These are phyloP conservation scores for Metroxylon sagu DNA, from an alignment of 176 grass and related monocot genomes.

Conservation along the genomic window DNA sequence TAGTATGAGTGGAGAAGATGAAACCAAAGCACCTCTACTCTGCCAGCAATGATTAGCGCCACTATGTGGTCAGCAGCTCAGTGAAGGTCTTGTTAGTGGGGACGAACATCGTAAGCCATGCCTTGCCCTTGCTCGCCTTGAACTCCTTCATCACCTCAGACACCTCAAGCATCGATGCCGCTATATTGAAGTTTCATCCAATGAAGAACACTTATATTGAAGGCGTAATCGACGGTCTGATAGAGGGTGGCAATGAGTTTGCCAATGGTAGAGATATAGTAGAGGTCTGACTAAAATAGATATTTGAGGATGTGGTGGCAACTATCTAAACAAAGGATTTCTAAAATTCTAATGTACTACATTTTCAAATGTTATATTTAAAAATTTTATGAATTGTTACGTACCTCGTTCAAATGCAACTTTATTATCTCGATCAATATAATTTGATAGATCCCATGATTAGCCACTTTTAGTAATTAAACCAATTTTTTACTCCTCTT, in stretches of 20 bases:
- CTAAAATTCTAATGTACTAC: too few species aligned
- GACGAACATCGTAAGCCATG: slow-evolving; percentile 82
- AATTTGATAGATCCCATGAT: too few species aligned
- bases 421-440: too few species aligned
- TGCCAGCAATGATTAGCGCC: slow-evolving; percentile 74
- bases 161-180: slow-evolving; percentile 80
- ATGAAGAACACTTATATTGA: slow-evolving; percentile 68
- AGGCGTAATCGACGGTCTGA: slow-evolving; percentile 46
- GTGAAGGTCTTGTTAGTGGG: slow-evolving; percentile 93
- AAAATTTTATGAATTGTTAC: too few species aligned
- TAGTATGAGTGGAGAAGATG: slow-evolving; percentile 98
- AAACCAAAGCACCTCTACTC: slow-evolving; percentile 80
- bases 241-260: slow-evolving; percentile 81
- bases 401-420: too few species aligned
- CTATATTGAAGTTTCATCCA: slow-evolving; percentile 70
- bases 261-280: slow-evolving; percentile 33
- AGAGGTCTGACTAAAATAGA: slow-evolving; percentile 63
- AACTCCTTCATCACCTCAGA: slow-evolving; percentile 70
- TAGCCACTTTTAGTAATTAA: too few species aligned
- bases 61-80: slow-evolving; percentile 43
- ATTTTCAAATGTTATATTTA: too few species aligned
- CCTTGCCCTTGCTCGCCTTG: slow-evolving; percentile 59
- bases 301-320: slow-evolving; percentile 92
- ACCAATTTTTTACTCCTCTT: too few species aligned
- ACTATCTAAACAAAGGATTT: neutral